Evolutionary conservation across 2,329 filamentous ascomycete species (phyloP).

Genomic region (Trichophyton rubrum): DNA sequence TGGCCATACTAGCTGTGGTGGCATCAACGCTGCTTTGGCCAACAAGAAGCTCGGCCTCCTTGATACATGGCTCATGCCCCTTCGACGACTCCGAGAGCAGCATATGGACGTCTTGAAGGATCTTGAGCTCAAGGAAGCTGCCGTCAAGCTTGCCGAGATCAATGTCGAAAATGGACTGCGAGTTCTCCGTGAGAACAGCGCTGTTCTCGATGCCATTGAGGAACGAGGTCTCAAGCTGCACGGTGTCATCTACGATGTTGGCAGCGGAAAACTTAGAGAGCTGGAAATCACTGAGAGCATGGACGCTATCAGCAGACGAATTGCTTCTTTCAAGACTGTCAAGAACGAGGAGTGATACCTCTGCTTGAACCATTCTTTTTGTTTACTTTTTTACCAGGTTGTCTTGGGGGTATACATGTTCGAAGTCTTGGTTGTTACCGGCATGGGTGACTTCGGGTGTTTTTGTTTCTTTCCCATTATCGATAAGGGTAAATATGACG

Average conservation of each 20-base stretch:
- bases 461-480: not conserved
- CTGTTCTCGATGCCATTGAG: slow-evolving; percentile 56
- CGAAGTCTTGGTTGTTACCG: not conserved
- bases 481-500: not conserved
- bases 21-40: slow-evolving; percentile 42
- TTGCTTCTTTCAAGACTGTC: slow-evolving; percentile 30
- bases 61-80: slow-evolving; percentile 49
- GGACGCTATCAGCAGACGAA: slow-evolving; percentile 27
- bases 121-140: slow-evolving; percentile 38
- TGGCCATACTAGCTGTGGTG: slow-evolving; percentile 50
- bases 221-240: slow-evolving; percentile 63
- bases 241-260: slow-evolving; percentile 62
- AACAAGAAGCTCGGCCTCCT: slow-evolving; percentile 47
- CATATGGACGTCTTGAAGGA: slow-evolving; percentile 40
- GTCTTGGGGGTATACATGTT: not conserved
- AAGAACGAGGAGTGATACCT: not conserved
- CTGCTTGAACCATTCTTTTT: not conserved
- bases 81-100: slow-evolving; percentile 43
- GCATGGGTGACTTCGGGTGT: not conserved
- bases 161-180: slow-evolving; percentile 61
- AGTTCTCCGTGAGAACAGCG: slow-evolving; percentile 54
- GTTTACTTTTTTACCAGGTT: not conserved
- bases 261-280: slow-evolving; percentile 41
- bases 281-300: slow-evolving; percentile 36
- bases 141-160: slow-evolving; percentile 56